Conservation (phyloP, 768 basidiomycete species). For the Tylopilus rubrobrunneus region DNA sequence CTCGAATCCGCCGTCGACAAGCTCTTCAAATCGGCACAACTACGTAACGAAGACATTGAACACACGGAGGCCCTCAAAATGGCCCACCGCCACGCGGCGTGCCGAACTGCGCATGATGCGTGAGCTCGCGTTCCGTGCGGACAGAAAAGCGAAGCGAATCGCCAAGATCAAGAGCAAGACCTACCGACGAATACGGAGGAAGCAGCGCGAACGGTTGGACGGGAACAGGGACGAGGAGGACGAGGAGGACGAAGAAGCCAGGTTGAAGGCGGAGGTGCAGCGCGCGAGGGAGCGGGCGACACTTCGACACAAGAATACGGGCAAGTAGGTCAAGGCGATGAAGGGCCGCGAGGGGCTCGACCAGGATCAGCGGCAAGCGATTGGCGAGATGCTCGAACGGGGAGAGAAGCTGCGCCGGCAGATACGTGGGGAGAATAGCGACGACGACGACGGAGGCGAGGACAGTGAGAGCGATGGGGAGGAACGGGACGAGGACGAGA, state of each 20-base stretch:
- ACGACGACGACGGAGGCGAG: slow-evolving; percentile 49
- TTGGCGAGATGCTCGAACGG: slow-evolving; percentile 81
- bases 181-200: slow-evolving; percentile 81
- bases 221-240: slow-evolving; percentile 36
- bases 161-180: slow-evolving; percentile 96
- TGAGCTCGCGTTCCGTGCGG: slow-evolving; percentile 91
- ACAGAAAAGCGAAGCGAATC: slow-evolving; percentile 82
- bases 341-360: slow-evolving; percentile 64
- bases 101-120: slow-evolving; percentile 84
- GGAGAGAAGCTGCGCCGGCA: slow-evolving; percentile 75
- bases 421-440: slow-evolving; percentile 67
- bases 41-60: slow-evolving; percentile 77
- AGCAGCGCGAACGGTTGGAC: slow-evolving; percentile 63
- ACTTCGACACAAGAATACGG: slow-evolving; percentile 80
- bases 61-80: slow-evolving; percentile 80
- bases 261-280: slow-evolving; percentile 69
- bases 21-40: slow-evolving; percentile 75
- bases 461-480: slow-evolving; percentile 39
- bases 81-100: slow-evolving; percentile 71
- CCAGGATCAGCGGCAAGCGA: slow-evolving; percentile 58
- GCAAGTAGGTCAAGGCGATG: slow-evolving; percentile 84
- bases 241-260: slow-evolving; percentile 32
- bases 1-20: slow-evolving; percentile 82
- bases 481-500: slow-evolving; percentile 39
- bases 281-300: slow-evolving; percentile 89